Evolutionary conservation across 2,329 filamentous ascomycete genomes (phyloP), one percentile per base, ranked within the genome.

Genomic region (Diaporthe sp.): DNA sequence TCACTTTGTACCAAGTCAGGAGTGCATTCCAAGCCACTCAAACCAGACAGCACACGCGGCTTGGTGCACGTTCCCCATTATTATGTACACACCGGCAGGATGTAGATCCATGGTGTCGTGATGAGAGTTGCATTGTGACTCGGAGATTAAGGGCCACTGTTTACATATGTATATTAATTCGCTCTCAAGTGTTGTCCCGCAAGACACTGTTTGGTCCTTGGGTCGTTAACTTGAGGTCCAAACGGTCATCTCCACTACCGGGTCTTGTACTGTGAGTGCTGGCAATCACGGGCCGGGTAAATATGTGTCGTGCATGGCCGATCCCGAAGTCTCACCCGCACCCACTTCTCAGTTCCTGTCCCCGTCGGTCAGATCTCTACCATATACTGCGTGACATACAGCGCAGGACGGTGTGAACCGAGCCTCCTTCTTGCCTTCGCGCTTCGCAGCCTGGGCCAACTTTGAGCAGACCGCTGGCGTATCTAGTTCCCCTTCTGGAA

Each of bases 231-330:
- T 12, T 35, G 8, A 54, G 28, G 7, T 33, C 33, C 17, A 54
- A 22, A 40, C 5, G 45, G 33, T 52, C 45, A 38, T 38, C 3
- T 52, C 10, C 13, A 52, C 8, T 38, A 22, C 13, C 22, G 33
- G 17, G 15, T n/a, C 3, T 28, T 68, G 33, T 28, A 54, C 33
- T 28, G n/a, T 19, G 33, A 12, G n/a, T 40, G n/a, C 64, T 40
- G n/a, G 47, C 10, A 68, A 52, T 35, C 47, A 54, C 15, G 6
- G 40, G 3, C 64, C 64, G 64, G 64, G 45, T 68, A 68, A 68
- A 68, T 54, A 54, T 10, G 22, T 13, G 12, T 25, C 33, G n/a
- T 52, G 64, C 47, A 54, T 38, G 33, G 45, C 45, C 22, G 30
- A 67, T 67, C 45, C 35, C 15, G 30, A 67, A 12, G 15, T 25